Conservation (phyloP, 305 asterid species). For the Fraxinus platypoda region DNA sequence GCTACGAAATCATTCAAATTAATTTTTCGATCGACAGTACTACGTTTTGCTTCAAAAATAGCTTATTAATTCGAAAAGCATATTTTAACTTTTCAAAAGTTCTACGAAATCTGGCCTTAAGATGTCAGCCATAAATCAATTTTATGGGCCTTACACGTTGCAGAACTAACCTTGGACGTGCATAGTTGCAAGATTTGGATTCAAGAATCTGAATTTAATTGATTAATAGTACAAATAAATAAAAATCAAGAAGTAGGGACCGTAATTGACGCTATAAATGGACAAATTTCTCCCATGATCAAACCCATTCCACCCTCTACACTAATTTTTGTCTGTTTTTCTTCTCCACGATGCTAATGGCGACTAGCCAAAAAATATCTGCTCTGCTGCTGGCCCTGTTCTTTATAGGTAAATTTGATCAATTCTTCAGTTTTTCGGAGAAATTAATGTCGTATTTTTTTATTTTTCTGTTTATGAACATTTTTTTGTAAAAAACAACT, state of each 20-base stretch:
- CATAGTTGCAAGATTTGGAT: not conserved
- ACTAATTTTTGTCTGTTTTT: not conserved
- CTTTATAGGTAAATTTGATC: not conserved
- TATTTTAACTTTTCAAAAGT: too few relatives aligned
- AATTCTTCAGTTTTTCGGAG: not conserved
- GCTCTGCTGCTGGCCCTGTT: not conserved
- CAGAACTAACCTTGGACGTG: not conserved
- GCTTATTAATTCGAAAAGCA: not conserved
- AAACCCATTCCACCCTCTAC: not conserved
- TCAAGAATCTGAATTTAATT: not conserved
- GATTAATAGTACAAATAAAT: not conserved
- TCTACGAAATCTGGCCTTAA: not conserved
- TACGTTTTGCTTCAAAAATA: not conserved
- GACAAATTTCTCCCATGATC: not conserved
- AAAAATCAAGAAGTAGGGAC: not conserved
- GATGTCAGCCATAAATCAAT: not conserved
- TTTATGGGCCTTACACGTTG: not conserved
- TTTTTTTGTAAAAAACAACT: not conserved
- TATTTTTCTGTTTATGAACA: not conserved
- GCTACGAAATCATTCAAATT: not conserved
- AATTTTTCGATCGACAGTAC: too few relatives aligned
- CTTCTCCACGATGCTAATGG: not conserved
- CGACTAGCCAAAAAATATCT: not conserved
- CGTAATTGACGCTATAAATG: slow-evolving; percentile 1
- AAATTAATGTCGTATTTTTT: not conserved